Evolutionary conservation across 768 basidiomycete genomes (phyloP).

Genomic region (Hemileccinum rubropunctum): DNA sequence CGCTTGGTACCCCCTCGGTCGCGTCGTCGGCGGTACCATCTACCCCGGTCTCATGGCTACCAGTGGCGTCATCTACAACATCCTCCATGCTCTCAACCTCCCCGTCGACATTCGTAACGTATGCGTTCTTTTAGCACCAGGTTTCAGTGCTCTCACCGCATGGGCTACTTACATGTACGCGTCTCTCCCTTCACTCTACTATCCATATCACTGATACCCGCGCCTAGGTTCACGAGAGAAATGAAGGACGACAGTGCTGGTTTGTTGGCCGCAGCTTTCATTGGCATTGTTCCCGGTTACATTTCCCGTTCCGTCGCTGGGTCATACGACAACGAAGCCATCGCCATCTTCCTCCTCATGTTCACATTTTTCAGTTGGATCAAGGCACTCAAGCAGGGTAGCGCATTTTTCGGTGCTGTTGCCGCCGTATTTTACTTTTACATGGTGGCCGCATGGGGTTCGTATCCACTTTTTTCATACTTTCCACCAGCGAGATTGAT

Average conservation of each 20-base stretch:
- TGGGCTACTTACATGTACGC: conserved; percentile 94
- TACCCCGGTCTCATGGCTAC: conserved; percentile 99
- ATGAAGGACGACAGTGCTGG: conserved; percentile 95
- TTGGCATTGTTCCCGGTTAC: conserved; percentile 96
- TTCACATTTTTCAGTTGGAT: conserved; percentile 98
- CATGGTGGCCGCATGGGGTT: conserved; percentile 99
- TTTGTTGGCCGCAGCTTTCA: conserved; percentile 95
- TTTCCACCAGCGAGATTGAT: conserved; percentile 5
- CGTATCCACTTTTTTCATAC: conserved; percentile 17
- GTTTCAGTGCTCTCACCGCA: conserved; percentile 94
- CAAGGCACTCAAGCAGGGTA: conserved; percentile 90
- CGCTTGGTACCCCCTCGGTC: conserved; percentile 98
- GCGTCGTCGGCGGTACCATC: conserved; percentile 97
- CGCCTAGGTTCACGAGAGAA: conserved; percentile 88
- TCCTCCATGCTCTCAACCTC: conserved; percentile 83
- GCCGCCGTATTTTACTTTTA: conserved; percentile 98
- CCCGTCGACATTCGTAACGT: conserved; percentile 98
- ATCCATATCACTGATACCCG: neutral
- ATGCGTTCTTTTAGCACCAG: conserved; percentile 95
- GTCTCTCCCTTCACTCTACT: neutral
- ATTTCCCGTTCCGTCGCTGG: conserved; percentile 99
- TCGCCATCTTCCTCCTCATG: conserved; percentile 99
- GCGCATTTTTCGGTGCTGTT: conserved; percentile 84
- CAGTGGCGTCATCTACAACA: conserved; percentile 93
- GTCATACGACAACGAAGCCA: conserved; percentile 99